These are phyloP conservation scores for Omphalotus olearius DNA, from an alignment of 1,284 basidiomycete genomes.

Conservation along the genomic window DNA sequence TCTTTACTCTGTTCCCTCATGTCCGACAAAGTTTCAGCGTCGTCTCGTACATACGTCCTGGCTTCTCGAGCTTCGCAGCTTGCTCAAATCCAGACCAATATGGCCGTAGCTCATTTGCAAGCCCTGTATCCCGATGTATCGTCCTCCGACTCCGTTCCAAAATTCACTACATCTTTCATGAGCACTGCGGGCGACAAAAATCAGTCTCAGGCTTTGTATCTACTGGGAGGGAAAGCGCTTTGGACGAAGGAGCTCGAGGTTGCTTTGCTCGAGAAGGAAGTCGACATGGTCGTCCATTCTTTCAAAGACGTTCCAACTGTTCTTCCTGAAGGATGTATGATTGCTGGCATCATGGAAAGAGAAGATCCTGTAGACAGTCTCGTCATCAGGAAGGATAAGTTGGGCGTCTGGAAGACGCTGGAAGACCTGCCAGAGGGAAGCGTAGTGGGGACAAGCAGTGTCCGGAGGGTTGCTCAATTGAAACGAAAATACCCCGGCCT, in stretches of 20 bases:
- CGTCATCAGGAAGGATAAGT: slow-evolving; percentile 78
- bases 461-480: slow-evolving; percentile 90
- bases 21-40: slow-evolving; percentile 47
- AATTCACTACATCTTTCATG: slow-evolving; percentile 81
- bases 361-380: slow-evolving; percentile 91
- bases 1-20: not conserved
- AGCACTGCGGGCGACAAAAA: slow-evolving; percentile 91
- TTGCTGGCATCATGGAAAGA: slow-evolving; percentile 83
- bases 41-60: slow-evolving; percentile 47
- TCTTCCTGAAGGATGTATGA: slow-evolving; percentile 80
- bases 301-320: slow-evolving; percentile 94
- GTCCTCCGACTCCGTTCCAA: slow-evolving; percentile 31
- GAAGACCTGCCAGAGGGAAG: slow-evolving; percentile 87
- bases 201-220: slow-evolving; percentile 75
- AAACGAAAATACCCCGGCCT: slow-evolving; percentile 78
- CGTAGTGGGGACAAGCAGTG: slow-evolving; percentile 92
- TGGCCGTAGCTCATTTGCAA: slow-evolving; percentile 59
- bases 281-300: slow-evolving; percentile 93
- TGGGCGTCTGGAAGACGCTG: slow-evolving; percentile 62
- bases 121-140: slow-evolving; percentile 25
- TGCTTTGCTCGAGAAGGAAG: slow-evolving; percentile 63
- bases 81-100: slow-evolving; percentile 83
- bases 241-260: slow-evolving; percentile 97
- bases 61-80: slow-evolving; percentile 86
- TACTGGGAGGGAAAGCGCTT: slow-evolving; percentile 82